Percentiles rank a stretch among this genome's conserved stretches.
Conservation (phyloP, 108 stramenopile genomes). For the Nannochloropsis gaditana region DNA sequence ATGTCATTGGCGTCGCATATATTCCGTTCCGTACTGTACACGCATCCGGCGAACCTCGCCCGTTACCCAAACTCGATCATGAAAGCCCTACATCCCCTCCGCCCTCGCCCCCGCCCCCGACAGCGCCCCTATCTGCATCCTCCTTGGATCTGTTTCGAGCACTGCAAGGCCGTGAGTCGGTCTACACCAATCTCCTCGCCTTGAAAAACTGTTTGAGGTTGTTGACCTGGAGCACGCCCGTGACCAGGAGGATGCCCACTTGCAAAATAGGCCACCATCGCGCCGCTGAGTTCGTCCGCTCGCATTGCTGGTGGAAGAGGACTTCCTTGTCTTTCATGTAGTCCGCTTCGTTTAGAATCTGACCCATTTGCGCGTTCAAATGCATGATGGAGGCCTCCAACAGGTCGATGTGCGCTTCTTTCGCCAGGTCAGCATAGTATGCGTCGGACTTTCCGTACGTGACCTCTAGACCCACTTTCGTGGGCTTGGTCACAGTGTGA, state of each 20-base stretch:
- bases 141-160: too few relatives aligned
- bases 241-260: slow-evolving; percentile 36
- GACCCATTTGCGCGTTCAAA: slow-evolving; percentile 31
- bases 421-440: slow-evolving; percentile 30
- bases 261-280: slow-evolving; percentile 41
- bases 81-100: neutral
- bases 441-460: slow-evolving; percentile 10
- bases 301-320: slow-evolving; percentile 26
- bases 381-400: slow-evolving; percentile 27
- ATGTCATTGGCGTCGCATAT: neutral
- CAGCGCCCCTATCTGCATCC: too few relatives aligned
- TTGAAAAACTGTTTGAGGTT: slow-evolving; percentile 39
- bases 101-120: neutral
- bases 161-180: neutral
- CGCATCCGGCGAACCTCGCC: neutral
- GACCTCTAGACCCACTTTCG: neutral
- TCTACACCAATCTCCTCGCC: slow-evolving; percentile 26
- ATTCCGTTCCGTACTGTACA: neutral
- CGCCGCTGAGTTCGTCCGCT: slow-evolving; percentile 34
- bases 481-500: neutral
- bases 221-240: slow-evolving; percentile 35
- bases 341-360: slow-evolving; percentile 43
- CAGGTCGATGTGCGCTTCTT: slow-evolving; percentile 27
- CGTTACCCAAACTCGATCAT: neutral
- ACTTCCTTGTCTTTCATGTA: slow-evolving; percentile 47